Base-by-base conservation (phyloP, 2,329 filamentous ascomycete genomes). In the Xylaria polymorpha region DNA sequence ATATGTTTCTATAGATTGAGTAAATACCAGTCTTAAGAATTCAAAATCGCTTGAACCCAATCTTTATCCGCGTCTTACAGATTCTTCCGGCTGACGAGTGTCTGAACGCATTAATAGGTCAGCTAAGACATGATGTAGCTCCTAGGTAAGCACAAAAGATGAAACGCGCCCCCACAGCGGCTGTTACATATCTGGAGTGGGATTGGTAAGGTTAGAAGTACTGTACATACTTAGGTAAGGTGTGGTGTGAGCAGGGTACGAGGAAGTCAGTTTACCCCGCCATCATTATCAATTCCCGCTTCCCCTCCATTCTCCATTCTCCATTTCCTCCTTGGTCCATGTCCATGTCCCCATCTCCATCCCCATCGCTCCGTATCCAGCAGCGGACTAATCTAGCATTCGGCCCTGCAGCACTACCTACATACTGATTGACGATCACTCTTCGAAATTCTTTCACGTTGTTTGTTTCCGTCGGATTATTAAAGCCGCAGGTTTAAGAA, bases 81-180 rank as follows among this genome's bases (percentile, higher is more conserved):
- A 6, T 20, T 20, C 10, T 8, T 20, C n/a, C n/a, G n/a, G n/a
- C 43, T 44, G 7, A 44, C n/a, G 43, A 44, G 18, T 10, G 29
- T 9, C 22, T 6, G 25, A 25, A 25, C 12, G 10, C 20, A 50
- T 29, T 29, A 29, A 50, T 48, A 29, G 48, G 48, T 29, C 22
- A 29, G 22, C 4, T 53, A 18, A 37, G 25, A 29, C 25, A 29
- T 29, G 3, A 29, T 2, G 25, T 29, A 29, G 3, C 25, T 29
- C 25, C 25, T 29, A 3, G 25, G 50, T 22, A 6, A 56, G 32
- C 51, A 55, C 32, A 56, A 56, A 56, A 56, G 32, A 22, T 56
- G 51, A 56, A 56, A 56, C 51, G 22, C 18, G 50, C 32, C 51
- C 51, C 51, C 51, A 39, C 51, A 56, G 51, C 51, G 35, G 51